These are phyloP conservation scores for Periconia sp. DNA, from an alignment of 2,329 filamentous ascomycete genomes.

Conservation along the genomic window DNA sequence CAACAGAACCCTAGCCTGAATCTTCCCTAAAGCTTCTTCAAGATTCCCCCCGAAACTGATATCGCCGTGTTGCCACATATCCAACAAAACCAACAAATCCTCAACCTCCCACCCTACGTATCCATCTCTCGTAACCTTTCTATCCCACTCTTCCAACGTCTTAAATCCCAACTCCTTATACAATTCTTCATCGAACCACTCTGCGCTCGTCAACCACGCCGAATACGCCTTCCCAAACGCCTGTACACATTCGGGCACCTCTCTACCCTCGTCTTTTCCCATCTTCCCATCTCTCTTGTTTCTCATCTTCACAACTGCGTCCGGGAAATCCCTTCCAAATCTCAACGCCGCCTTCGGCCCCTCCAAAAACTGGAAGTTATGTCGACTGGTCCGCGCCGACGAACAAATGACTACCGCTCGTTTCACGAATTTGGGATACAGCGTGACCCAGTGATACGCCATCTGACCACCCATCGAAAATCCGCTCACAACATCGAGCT, in stretches of 20 bases:
- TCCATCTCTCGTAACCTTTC: constrained; percentile 20
- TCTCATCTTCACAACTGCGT: background rate
- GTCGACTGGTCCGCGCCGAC: constrained; percentile 52
- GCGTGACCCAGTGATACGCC: constrained; percentile 55
- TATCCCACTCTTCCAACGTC: constrained; percentile 26
- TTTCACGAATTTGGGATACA: constrained; percentile 51
- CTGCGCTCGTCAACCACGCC: constrained; percentile 45
- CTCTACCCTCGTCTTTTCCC: constrained; percentile 22
- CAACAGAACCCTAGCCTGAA: constrained; percentile 41
- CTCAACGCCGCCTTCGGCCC: constrained; percentile 53
- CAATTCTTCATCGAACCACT: constrained; percentile 44
- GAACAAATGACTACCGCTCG: constrained; percentile 54
- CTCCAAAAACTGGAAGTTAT: constrained; percentile 60
- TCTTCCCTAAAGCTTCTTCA: constrained; percentile 36
- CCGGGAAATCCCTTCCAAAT: background rate
- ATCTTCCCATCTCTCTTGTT: constrained; percentile 8
- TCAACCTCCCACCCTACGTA: constrained; percentile 36
- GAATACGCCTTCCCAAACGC: constrained; percentile 42
- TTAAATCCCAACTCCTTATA: constrained; percentile 39
- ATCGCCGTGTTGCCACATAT: constrained; percentile 49
- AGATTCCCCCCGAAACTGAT: constrained; percentile 33
- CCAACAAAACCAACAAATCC: constrained; percentile 41
- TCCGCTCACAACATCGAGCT: constrained; percentile 53
- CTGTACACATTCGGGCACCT: background rate
- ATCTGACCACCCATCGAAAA: constrained; percentile 62